Evolutionary conservation across 2,329 filamentous ascomycete genomes (phyloP).

Genomic region (Neofusicoccum parvum): DNA sequence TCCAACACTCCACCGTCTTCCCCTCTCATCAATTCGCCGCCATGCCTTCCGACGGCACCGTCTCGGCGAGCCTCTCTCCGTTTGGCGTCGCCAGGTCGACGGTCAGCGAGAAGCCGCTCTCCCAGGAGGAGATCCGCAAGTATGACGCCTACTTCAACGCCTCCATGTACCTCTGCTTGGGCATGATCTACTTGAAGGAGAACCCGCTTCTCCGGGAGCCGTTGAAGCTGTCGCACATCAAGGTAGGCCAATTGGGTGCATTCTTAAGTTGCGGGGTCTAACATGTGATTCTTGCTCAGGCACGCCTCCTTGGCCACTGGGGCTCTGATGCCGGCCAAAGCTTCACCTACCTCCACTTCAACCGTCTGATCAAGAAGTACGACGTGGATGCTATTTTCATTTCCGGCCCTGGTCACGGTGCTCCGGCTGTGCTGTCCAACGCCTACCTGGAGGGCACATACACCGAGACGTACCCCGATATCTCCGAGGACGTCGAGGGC

Average conservation of each 20-base stretch:
- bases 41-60: slow-evolving; percentile 7
- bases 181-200: slow-evolving; percentile 77
- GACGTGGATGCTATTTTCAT: slow-evolving; percentile 72
- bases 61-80: slow-evolving; percentile 59
- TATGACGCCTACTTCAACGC: slow-evolving; percentile 75
- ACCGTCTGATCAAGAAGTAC: slow-evolving; percentile 79
- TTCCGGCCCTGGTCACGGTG: slow-evolving; percentile 76
- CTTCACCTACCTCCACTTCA: slow-evolving; percentile 82
- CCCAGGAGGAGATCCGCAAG: slow-evolving; percentile 66
- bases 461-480: slow-evolving; percentile 75
- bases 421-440: slow-evolving; percentile 74
- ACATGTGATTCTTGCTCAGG: slow-evolving; percentile 29
- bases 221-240: slow-evolving; percentile 70
- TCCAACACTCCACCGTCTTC: not conserved
- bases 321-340: slow-evolving; percentile 79
- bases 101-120: slow-evolving; percentile 62
- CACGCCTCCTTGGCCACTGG: slow-evolving; percentile 75
- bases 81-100: slow-evolving; percentile 69
- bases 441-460: slow-evolving; percentile 78
- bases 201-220: slow-evolving; percentile 74
- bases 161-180: slow-evolving; percentile 72
- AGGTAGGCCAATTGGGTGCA: slow-evolving; percentile 36
- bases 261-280: not conserved
- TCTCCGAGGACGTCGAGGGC: slow-evolving; percentile 68
- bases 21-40: not conserved